Base-by-base conservation (phyloP, 1,284 basidiomycete species). In the Amylostereum chailletii region DNA sequence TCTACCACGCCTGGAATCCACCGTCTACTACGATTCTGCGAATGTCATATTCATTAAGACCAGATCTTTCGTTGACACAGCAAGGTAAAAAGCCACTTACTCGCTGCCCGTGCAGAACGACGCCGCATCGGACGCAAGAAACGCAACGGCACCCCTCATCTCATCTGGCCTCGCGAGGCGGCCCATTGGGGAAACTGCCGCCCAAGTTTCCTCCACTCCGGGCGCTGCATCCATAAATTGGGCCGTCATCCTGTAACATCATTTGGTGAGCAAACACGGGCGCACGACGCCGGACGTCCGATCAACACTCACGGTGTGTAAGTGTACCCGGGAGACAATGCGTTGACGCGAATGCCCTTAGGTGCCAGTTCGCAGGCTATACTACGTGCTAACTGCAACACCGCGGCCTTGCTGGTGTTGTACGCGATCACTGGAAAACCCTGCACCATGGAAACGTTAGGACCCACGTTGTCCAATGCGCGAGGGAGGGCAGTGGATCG, bases 301-400 rank as follows among this genome's bases (percentile, higher is more conserved):
- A 11, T n/a, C 31, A 10, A 37, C 9, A 69, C 77, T 39, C 53
- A 85, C 83, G 69, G 70, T 2, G 85, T 88, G 56, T 81, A 80
- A 38, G 87, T 86, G 62, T 86, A 74, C 3, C 85, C 85, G 0
- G 83, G 83, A 9, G 82, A 85, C 45, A 87, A 68, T n/a, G 80
- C 71, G 62, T 88, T 87, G 50, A 88, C 83, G 7, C 86, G 71
- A 53, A 91, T 90, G 3, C 74, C 68, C 60, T 79, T 71, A 27
- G 64, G 70, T 4, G 85, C 86, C 48, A 89, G 77, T 62, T 91
- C 89, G 62, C 84, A 85, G 3, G 89, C 89, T 74, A 90, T 77
- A 65, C 83, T 90, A 53, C 86, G 77, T 19, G 71, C 81, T 80
- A 90, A 86, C 65, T 91, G 88, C 42, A 88, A 63, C 4, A 90